Conservation (phyloP, 192 early-diverging fungal species). For the Helicostylum pulchrum region DNA sequence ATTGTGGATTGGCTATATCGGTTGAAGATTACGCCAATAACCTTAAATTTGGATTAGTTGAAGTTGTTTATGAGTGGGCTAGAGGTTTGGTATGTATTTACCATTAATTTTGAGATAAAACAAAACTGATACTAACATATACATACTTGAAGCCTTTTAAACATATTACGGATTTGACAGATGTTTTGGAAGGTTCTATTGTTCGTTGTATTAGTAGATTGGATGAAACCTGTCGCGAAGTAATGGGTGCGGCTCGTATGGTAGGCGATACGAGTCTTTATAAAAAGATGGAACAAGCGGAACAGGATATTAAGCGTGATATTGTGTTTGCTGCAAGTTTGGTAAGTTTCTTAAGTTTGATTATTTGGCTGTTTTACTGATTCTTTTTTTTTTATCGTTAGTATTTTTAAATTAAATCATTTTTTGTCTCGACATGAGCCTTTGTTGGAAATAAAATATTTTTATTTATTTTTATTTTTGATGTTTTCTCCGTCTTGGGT, state of each 20-base stretch:
- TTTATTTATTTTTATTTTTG: too few species aligned
- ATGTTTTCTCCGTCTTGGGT: too few species aligned
- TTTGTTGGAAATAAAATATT: too few species aligned
- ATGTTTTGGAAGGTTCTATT: constrained; percentile 92
- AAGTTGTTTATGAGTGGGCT: constrained; percentile 99
- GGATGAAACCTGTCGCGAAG: constrained; percentile 91
- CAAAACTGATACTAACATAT: neutral
- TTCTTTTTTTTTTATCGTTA: constrained; percentile 10
- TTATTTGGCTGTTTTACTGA: too few species aligned
- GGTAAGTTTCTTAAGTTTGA: constrained; percentile 26
- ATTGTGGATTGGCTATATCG: constrained; percentile 56
- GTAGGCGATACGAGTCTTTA: constrained; percentile 88
- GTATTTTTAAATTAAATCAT: too few species aligned
- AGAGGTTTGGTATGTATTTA: constrained; percentile 58
- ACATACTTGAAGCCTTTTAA: constrained; percentile 63
- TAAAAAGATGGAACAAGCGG: constrained; percentile 89
- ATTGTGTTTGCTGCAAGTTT: constrained; percentile 96
- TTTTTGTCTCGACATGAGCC: too few species aligned
- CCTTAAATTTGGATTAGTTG: constrained; percentile 84
- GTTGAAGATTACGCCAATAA: constrained; percentile 37
- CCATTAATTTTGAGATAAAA: neutral
- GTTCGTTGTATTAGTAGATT: constrained; percentile 92
- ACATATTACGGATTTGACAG: constrained; percentile 88
- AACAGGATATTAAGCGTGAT: constrained; percentile 83
- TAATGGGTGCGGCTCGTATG: constrained; percentile 75